A percentile compares a stretch with the other conserved stretches of the same genome.
Conservation (phyloP, 352 stramenopile genomes). For the Pythium volutum region DNA sequence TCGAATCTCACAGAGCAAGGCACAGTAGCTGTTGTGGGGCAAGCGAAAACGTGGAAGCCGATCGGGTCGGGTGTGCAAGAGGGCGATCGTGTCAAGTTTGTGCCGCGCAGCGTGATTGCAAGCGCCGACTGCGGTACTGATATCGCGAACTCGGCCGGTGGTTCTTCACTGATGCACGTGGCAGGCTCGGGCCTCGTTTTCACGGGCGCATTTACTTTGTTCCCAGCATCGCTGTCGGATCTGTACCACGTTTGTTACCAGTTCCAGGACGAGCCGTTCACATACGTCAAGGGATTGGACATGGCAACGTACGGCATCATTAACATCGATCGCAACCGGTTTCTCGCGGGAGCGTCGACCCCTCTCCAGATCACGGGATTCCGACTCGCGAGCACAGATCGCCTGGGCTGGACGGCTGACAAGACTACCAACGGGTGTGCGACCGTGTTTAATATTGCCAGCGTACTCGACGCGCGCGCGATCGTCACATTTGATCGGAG, state of each 20-base stretch:
- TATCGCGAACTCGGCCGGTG: constrained; percentile 35
- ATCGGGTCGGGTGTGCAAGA: constrained; percentile 43
- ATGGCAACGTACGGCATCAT: constrained; percentile 47
- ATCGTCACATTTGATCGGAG: constrained; percentile 32
- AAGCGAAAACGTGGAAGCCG: constrained; percentile 45
- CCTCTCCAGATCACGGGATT: constrained; percentile 46
- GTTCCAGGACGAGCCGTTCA: constrained; percentile 66
- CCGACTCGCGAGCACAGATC: constrained; percentile 43
- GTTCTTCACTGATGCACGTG: constrained; percentile 40
- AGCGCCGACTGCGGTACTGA: constrained; percentile 47
- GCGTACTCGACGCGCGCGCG: constrained; percentile 32
- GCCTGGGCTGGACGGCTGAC: constrained; percentile 50
- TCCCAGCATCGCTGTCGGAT: constrained; percentile 36
- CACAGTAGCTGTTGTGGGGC: constrained; percentile 40
- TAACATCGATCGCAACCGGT: constrained; percentile 36
- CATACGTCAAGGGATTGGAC: constrained; percentile 40
- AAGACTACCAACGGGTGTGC: constrained; percentile 31
- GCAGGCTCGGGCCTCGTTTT: constrained; percentile 28
- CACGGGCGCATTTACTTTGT: constrained; percentile 34
- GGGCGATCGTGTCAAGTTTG: constrained; percentile 55
- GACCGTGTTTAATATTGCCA: constrained; percentile 26
- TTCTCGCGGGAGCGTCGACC: constrained; percentile 45
- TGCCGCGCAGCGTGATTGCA: constrained; percentile 37
- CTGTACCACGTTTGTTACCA: constrained; percentile 68
- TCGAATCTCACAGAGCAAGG: constrained; percentile 28